These are phyloP conservation scores for Geranium rotundifolium DNA, from an alignment of 345 rosid genomes.

Conservation along the genomic window DNA sequence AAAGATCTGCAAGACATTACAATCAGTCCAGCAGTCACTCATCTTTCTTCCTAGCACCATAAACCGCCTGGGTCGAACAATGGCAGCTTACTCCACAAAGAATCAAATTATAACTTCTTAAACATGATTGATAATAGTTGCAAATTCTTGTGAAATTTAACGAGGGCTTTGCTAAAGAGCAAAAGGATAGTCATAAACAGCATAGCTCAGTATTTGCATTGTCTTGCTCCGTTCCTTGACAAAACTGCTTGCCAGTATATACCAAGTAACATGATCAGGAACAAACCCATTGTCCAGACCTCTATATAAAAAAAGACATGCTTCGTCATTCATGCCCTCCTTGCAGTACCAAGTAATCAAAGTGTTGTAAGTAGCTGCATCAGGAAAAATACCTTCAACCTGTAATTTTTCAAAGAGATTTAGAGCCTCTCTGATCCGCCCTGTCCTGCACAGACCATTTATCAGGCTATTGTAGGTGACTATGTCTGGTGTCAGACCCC, in stretches of 20 bases:
- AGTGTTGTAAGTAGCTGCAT: constrained; percentile 69
- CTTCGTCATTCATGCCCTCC: constrained; percentile 45
- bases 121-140: background rate
- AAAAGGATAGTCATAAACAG: background rate
- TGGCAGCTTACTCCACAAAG: background rate
- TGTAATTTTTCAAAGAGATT: constrained; percentile 48
- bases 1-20: background rate
- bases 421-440: constrained; percentile 48
- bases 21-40: background rate
- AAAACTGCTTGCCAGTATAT: constrained; percentile 41
- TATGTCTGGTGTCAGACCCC: constrained; percentile 64
- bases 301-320: constrained; percentile 41
- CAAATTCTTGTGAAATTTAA: no score
- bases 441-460: constrained; percentile 60
- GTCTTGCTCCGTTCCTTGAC: constrained; percentile 7
- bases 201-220: constrained; percentile 1
- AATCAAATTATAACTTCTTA: background rate
- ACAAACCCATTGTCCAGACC: constrained; percentile 44
- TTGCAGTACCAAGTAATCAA: constrained; percentile 66
- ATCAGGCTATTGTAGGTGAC: constrained; percentile 73
- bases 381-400: constrained; percentile 63
- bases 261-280: constrained; percentile 61
- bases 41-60: background rate
- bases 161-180: background rate
- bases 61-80: background rate